Base-by-base conservation (phyloP, 495 filamentous ascomycete genomes). In the Annulohypoxylon nitens region DNA sequence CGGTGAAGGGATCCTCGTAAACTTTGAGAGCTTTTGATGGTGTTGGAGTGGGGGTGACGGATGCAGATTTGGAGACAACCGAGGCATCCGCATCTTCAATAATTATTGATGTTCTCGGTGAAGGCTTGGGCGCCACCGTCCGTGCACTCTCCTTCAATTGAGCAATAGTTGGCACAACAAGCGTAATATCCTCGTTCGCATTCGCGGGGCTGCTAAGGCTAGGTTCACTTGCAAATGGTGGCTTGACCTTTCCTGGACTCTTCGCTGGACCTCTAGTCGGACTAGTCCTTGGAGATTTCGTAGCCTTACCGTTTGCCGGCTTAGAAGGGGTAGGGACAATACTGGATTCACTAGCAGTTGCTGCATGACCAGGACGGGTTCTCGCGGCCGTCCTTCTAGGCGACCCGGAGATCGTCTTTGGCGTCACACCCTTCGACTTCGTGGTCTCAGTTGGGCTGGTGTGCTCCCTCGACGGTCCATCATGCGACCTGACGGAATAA, bases 1-100 rank as follows among this genome's bases (percentile, higher is more conserved):
- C 75, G 0, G 81, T 85, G 51, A 90, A 86, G 3, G 87, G 89
- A 59, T 90, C 89, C 72, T 92, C 89, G 65, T 88, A 89, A 3
- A 89, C 86, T 67, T 85, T 86, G 10, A 88, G 74, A 3, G 81
- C 69, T 55, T 81, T 81, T 16, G 79, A 67, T 12, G 84, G 78
- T 8, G 80, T 85, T 18, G 76, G 55, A 16, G 78, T 59, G 18
- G 43, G 43, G 16, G 43, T 47, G 16, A 16, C 43, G 6, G 43
- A 47, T 20, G 75, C 61, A 20, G 63, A 48, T 39, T 77, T 77
- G 1, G 64, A 61, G 2, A 55, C 36, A 2, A 73, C 41, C 20
- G 30, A 54, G 7, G n/a, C 34, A 45, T 65, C 59, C 51, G 54
- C 70, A 3, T 73, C 63, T 34, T 71, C 64, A 14, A 65, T 47